Base-by-base conservation (phyloP, 495 filamentous ascomycete species). In the Baudoinia panamericana region DNA sequence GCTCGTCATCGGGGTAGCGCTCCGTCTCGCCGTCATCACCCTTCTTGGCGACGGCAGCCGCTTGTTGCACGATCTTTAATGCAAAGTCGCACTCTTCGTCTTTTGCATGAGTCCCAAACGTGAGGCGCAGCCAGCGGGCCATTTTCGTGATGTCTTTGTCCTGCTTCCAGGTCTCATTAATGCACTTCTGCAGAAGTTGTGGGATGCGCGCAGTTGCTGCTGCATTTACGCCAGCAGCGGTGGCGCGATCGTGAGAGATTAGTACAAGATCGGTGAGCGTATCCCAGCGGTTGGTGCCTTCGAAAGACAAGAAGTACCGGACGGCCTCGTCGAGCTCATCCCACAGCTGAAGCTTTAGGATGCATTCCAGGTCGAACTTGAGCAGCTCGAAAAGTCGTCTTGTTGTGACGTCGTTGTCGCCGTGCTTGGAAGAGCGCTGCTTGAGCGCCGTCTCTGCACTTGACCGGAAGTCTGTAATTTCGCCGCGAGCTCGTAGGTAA, bases 361-460 rank as follows among this genome's bases (percentile, higher is more conserved):
- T 70, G n/a, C 73, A 78, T 62, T 90, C 84, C 47, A 90, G 79
- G 45, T 85, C 76, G 51, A 82, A 80, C 1, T 73, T 69, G 4
- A 84, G 56, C 9, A 88, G 68, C 67, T 24, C 70, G 64, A 39
- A 83, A 10, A 67, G 50, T 80, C 84, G 7, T 63, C 56, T 16
- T 65, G 52, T 8, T 18, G 16, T 39, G 82, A 64, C 51, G 82
- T 77, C n/a, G n/a, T n/a, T n/a, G 3, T 28, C 2, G 10, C 36
- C 13, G 13, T 23, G 12, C 6, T 17, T 21, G 3, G 19, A 2
- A 10, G 3, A n/a, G 10, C 12, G n/a, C 9, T 53, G 49, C 27
- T 57, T 57, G 2, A 54, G 59, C 9, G 50, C 58, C 35, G 71
- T 66, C 23, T 68, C 65, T 72, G 43, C 16, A 8, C 18, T 19